Evolutionary conservation across 129 eudicot genomes (phyloP).

Genomic region (Saposhnikovia divaricata): DNA sequence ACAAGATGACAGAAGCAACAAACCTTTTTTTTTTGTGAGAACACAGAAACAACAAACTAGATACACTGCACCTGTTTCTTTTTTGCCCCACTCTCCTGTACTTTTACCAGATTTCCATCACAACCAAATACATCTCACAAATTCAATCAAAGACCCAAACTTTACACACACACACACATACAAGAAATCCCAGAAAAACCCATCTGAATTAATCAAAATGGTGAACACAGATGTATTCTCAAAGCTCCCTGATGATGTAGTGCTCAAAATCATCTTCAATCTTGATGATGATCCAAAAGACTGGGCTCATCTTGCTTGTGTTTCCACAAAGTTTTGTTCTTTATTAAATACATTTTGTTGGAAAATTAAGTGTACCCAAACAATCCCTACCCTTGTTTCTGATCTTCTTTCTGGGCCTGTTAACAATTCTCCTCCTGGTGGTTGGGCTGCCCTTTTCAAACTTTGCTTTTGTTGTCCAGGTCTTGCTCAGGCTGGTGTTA

Average conservation of each 20-base stretch:
- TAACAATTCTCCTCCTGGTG: constrained; percentile 39
- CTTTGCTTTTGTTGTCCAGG: constrained; percentile 33
- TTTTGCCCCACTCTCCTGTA: too few species aligned
- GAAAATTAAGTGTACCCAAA: not conserved
- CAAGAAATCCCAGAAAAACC: not conserved
- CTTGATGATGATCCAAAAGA: constrained; percentile 1
- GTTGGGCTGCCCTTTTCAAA: constrained; percentile 73
- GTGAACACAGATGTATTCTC: not conserved
- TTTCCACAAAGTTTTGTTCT: constrained; percentile 1
- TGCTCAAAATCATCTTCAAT: constrained; percentile 1
- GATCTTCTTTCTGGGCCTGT: not conserved
- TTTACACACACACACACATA: not conserved
- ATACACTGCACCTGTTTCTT: too few species aligned
- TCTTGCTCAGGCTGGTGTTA: not conserved
- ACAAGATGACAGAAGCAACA: too few species aligned
- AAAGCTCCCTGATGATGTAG: not conserved
- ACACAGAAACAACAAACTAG: too few species aligned
- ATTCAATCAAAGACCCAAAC: too few species aligned
- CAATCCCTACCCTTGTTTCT: constrained; percentile 4
- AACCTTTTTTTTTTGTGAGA: too few species aligned
- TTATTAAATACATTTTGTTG: not conserved
- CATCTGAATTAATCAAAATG: not conserved
- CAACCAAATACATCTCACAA: too few species aligned
- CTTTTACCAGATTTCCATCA: too few species aligned
- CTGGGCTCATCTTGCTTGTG: constrained; percentile 7